Evolutionary conservation across 2,329 filamentous ascomycete species (phyloP), one percentile per base, ranked within the genome.

Genomic region (Tolypocladium endophyticum): DNA sequence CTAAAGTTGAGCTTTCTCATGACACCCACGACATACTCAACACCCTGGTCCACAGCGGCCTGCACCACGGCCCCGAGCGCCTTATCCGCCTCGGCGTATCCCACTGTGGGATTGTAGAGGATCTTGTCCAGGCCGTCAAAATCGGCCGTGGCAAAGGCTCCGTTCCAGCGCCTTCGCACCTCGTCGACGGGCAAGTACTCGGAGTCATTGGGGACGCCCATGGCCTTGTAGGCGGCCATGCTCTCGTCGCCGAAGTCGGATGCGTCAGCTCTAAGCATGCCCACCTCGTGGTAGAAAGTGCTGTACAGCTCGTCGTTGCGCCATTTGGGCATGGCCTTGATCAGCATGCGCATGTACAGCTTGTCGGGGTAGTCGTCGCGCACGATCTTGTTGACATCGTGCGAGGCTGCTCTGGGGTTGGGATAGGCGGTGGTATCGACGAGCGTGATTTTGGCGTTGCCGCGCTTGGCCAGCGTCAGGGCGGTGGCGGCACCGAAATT

Each of bases 41-140:
- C 82, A 8, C 83, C 84, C 38, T 79, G 69, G 58, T 79, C 75
- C 11, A 85, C 66, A 30, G 76, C 78, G 57, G 75, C 75, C 60
- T 79, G 77, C 8, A 82, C 81, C 18, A 86, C 78, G 16, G 80
- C 81, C 57, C 74, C 72, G 55, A 86, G 70, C 43, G 80, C 77
- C 68, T 84, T 80, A 59, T 82, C 82, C 16, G 83, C 83, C 57
- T 82, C 79, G 23, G 78, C 82, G 76, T 82, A 86, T 2, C 83
- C 83, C 68, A 81, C 83, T 38, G 76, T 79, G 61, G 79, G 80
- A 72, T 86, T 86, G 64, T 81, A 77, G 28, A 83, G 75, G 23
- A 85, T 76, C 63, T 79, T 78, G 61, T 81, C 80, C 54, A 84
- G 76, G 9, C 76, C 81, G 8, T 74, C 77, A 66, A 84, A 85